Evolutionary conservation across 2,329 filamentous ascomycete genomes (phyloP).

Genomic region (Sclerotinia sclerotiorum): DNA sequence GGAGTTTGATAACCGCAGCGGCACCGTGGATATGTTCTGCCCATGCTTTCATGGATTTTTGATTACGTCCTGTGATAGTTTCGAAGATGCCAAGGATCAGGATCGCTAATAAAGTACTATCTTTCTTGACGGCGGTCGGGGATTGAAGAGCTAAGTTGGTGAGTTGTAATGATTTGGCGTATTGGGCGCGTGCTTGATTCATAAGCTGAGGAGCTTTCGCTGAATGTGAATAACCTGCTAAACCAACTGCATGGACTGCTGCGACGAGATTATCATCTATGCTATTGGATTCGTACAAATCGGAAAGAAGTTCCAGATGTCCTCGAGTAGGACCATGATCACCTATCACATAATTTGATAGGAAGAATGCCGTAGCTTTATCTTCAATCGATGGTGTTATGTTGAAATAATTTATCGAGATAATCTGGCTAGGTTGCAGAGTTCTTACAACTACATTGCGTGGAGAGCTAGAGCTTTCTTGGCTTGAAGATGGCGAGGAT

Average conservation of each 20-base stretch:
- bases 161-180: slow-evolving; percentile 51
- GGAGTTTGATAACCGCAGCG: slow-evolving; percentile 50
- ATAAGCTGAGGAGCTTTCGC: slow-evolving; percentile 43
- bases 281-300: slow-evolving; percentile 46
- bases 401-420: slow-evolving; percentile 31
- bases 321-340: slow-evolving; percentile 46
- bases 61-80: slow-evolving; percentile 50
- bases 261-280: slow-evolving; percentile 49
- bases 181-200: slow-evolving; percentile 51
- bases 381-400: slow-evolving; percentile 39
- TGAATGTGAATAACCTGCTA: slow-evolving; percentile 51
- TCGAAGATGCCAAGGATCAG: slow-evolving; percentile 57
- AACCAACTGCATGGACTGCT: slow-evolving; percentile 55
- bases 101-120: slow-evolving; percentile 55
- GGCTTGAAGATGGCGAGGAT: not conserved
- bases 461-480: not conserved
- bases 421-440: not conserved
- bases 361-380: slow-evolving; percentile 34
- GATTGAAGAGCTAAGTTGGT: slow-evolving; percentile 52
- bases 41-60: slow-evolving; percentile 52
- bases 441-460: not conserved
- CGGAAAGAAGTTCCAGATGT: slow-evolving; percentile 54
- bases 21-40: slow-evolving; percentile 55
- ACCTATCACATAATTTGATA: slow-evolving; percentile 41
- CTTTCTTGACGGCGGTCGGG: slow-evolving; percentile 49